Conservation (phyloP, 805 yeast genomes). For the Schizosaccharomyces lindneri region DNA sequence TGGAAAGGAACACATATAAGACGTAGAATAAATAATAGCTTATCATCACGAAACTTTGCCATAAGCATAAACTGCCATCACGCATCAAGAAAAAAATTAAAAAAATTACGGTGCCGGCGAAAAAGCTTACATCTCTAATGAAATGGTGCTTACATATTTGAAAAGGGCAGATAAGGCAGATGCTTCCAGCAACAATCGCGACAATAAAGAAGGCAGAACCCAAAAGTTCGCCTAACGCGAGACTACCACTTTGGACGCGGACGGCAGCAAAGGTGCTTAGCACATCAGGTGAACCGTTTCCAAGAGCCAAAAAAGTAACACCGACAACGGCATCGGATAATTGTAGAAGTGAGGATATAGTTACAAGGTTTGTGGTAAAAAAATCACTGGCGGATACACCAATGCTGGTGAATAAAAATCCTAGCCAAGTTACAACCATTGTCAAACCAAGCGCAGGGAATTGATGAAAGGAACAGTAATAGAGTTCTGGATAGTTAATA, state of each 20-base stretch:
- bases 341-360: conserved; percentile 34
- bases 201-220: conserved; percentile 75
- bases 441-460: conserved; percentile 5
- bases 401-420: conserved; percentile 31
- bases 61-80: conserved; percentile 29
- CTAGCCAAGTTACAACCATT: conserved; percentile 11
- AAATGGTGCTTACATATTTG: conserved; percentile 24
- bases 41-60: conserved; percentile 36
- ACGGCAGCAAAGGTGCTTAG: conserved; percentile 66
- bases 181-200: conserved; percentile 55
- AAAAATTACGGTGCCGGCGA: conserved; percentile 25
- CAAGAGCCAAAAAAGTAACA: conserved; percentile 64
- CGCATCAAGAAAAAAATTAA: conserved; percentile 16
- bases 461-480: conserved; percentile 7
- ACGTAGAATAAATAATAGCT: conserved; percentile 35
- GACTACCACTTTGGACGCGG: conserved; percentile 37
- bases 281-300: conserved; percentile 82
- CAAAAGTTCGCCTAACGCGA: conserved; percentile 74
- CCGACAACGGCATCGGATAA: conserved; percentile 55
- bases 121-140: conserved; percentile 35
- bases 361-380: conserved; percentile 52
- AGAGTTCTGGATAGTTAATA: conserved; percentile 8
- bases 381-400: conserved; percentile 67
- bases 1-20: conserved; percentile 14
- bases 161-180: conserved; percentile 46